These are phyloP conservation scores for Rhododendron mucronatum DNA, from an alignment of 148 eudicot species.

Conservation along the genomic window DNA sequence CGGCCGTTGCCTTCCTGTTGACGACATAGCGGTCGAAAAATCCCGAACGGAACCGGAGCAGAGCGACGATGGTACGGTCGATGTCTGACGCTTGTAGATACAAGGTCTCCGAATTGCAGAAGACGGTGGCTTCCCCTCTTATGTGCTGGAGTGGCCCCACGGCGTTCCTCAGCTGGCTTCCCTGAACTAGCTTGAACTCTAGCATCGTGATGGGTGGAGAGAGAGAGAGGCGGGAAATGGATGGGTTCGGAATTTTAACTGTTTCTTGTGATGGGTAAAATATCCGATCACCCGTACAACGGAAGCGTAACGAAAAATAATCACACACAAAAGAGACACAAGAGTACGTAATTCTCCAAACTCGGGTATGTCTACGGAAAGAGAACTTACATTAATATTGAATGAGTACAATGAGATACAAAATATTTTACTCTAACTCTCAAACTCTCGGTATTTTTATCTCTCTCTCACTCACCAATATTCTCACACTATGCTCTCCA, in stretches of 20 bases:
- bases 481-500: no score
- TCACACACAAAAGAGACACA: no score
- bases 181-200: background rate
- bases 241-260: background rate
- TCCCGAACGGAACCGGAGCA: background rate
- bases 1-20: background rate
- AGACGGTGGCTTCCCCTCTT: background rate
- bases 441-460: no score
- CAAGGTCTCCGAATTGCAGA: background rate
- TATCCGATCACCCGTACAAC: no score
- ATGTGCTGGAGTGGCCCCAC: background rate
- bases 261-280: no score
- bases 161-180: background rate
- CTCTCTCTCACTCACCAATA: no score
- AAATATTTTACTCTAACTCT: no score
- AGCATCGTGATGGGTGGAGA: background rate
- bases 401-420: no score
- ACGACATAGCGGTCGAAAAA: background rate
- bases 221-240: background rate
- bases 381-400: no score
- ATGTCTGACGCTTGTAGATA: background rate
- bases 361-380: no score
- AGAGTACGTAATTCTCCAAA: no score
- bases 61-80: background rate
- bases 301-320: no score